Evolutionary conservation across 768 basidiomycete genomes (phyloP), one percentile per base, ranked within the genome.

Genomic region (Neoboletus brunneissimus): DNA sequence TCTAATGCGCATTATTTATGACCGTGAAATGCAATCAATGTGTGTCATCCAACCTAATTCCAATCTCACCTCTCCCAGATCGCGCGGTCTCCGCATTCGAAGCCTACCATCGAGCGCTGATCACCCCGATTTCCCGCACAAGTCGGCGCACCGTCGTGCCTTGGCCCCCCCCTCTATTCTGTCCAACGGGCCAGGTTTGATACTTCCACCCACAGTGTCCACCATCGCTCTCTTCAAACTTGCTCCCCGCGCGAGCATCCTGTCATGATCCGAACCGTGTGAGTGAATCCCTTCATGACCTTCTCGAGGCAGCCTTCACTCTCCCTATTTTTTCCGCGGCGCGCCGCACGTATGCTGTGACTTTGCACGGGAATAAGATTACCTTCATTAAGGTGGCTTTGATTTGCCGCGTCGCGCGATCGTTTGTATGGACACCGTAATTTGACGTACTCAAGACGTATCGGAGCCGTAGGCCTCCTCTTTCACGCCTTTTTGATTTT

Each of bases 381-480:
- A 16, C 61, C 55, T 63, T 55, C 55, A 60, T 60, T 29, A 66
- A 55, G 42, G 34, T 63, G 49, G 46, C 51, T 58, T 32, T 55
- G 64, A 64, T 64, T 63, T 63, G 56, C 63, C 59, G n/a, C n/a
- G 59, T 51, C 22, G 41, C 56, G 25, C 46, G 53, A 64, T 56
- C 53, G 20, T 54, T 53, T 27, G 49, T 53, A 34, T 35, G n/a
- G 20, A n/a, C 57, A 51, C 57, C 45, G 48, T 55, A 53, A 66
- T 60, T 60, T 67, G 61, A 67, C 65, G 64, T 67, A 67, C 64
- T 60, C 55, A 6, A 67, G 55, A 64, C 65, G 56, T 61, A 54
- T 64, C 64, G 64, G 64, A 56, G 62, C 64, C 64, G 64, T 67
- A 20, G 54, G 20, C 25, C 40, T 42, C 0, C 13, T 61, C 53